A percentile compares a stretch with the other conserved stretches of the same genome.
These are phyloP conservation scores for Tetradesmus lagerheimii DNA, from an alignment of 139 green algal genomes.

Conservation along the genomic window DNA sequence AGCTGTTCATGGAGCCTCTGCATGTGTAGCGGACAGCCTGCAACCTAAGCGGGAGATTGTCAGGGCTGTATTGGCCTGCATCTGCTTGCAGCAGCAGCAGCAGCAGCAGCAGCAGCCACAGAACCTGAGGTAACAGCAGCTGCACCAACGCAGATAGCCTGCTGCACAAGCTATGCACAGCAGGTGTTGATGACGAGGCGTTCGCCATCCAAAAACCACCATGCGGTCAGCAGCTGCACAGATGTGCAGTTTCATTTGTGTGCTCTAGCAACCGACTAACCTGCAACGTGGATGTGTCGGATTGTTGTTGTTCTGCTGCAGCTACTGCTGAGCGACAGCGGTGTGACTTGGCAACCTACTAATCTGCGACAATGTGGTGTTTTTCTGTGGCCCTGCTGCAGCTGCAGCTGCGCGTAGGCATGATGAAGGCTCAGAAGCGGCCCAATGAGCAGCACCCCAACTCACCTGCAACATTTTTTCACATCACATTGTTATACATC, in stretches of 20 bases:
- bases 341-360: too few relatives aligned
- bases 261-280: background rate
- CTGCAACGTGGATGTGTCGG: background rate
- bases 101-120: too few relatives aligned
- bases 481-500: too few relatives aligned
- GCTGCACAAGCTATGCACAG: too few relatives aligned
- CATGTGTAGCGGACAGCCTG: background rate
- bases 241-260: background rate
- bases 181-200: too few relatives aligned
- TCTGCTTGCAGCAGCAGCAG: background rate
- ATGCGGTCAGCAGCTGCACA: background rate
- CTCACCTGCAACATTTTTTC: too few relatives aligned
- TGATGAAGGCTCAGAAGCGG: too few relatives aligned
- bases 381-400: background rate
- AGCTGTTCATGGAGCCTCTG: background rate
- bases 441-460: too few relatives aligned
- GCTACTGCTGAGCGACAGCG: constrained; percentile 80
- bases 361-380: background rate
- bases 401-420: constrained; percentile 78
- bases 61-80: background rate
- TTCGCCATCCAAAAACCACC: too few relatives aligned
- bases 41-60: background rate
- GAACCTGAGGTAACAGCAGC: too few relatives aligned
- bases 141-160: too few relatives aligned
- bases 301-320: background rate